These are phyloP conservation scores for Pyrrhoderma lamaoense DNA, from an alignment of 1,284 basidiomycete genomes.

Conservation along the genomic window DNA sequence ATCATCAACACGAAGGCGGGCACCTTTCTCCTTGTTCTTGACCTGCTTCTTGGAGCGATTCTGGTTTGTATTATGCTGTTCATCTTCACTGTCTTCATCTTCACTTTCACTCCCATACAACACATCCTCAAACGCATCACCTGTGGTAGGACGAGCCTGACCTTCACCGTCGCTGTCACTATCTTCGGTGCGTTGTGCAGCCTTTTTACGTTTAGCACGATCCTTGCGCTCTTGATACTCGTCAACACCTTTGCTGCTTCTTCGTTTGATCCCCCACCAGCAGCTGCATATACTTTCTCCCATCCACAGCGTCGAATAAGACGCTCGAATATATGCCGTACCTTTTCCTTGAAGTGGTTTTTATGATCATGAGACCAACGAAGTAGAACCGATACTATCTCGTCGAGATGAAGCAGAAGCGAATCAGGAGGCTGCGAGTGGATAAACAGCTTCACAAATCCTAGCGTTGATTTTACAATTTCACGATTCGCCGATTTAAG, in stretches of 20 bases:
- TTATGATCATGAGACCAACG: constrained; percentile 96
- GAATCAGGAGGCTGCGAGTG: constrained; percentile 73
- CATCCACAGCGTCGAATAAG: constrained; percentile 89
- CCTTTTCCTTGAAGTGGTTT: constrained; percentile 97
- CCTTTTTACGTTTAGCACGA: constrained; percentile 69
- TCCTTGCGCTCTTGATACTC: constrained; percentile 90
- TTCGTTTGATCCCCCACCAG: constrained; percentile 53
- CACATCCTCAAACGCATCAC: constrained; percentile 93
- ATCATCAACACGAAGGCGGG: constrained; percentile 79
- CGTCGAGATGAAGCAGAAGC: constrained; percentile 68
- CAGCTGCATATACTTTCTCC: constrained; percentile 73
- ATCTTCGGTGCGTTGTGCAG: constrained; percentile 43
- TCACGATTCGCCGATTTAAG: constrained; percentile 91
- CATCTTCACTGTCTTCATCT: constrained; percentile 68
- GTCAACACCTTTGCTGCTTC: constrained; percentile 72
- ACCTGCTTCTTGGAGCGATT: constrained; percentile 27
- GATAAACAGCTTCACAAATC: constrained; percentile 90
- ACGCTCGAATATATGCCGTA: constrained; percentile 94
- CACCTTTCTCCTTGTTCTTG: constrained; percentile 34
- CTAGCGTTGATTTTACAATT: constrained; percentile 94
- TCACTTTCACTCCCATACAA: constrained; percentile 93
- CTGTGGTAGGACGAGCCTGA: constrained; percentile 44
- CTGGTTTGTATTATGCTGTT: constrained; percentile 32
- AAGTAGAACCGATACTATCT: constrained; percentile 80
- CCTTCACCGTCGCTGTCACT: constrained; percentile 30